Percentiles rank a stretch among this genome's conserved stretches.
phyloP scores from a whole-genome alignment of 495 filamentous ascomycete species.

The Talaromyces proteolyticus region DNA sequence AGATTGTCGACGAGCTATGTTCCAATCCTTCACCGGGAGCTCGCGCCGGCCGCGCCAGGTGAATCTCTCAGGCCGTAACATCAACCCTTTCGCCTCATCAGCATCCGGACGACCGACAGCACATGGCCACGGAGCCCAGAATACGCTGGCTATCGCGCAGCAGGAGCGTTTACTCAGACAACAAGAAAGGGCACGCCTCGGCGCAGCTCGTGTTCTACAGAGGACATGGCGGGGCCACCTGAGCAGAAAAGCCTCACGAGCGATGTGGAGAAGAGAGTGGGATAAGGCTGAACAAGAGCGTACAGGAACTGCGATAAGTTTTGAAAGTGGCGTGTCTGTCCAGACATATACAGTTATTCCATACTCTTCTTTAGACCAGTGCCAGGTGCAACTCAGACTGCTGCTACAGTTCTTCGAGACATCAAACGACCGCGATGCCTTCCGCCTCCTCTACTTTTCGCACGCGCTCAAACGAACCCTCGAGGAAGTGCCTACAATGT shows the following conservation, averaged over 20 bases:
- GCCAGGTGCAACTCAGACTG: constrained; percentile 39
- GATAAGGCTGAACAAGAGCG: constrained; percentile 43
- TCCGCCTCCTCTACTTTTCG: constrained; percentile 39
- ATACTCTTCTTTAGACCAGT: constrained; percentile 45
- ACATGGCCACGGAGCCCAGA: constrained; percentile 55
- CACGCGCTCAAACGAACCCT: constrained; percentile 35
- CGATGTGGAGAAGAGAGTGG: constrained; percentile 59
- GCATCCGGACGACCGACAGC: constrained; percentile 29
- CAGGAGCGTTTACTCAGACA: constrained; percentile 76
- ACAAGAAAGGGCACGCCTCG: constrained; percentile 71
- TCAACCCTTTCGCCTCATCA: constrained; percentile 64
- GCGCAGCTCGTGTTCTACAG: constrained; percentile 71
- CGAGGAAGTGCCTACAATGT: constrained; percentile 28
- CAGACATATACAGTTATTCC: constrained; percentile 10
- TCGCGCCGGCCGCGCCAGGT: constrained; percentile 83
- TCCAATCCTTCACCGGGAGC: constrained; percentile 82
- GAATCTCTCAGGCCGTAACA: constrained; percentile 83
- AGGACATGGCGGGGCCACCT: constrained; percentile 77
- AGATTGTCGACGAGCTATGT: constrained; percentile 51
- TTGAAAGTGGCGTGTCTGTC: not conserved
- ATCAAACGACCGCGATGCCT: constrained; percentile 27
- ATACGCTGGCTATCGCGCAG: constrained; percentile 77
- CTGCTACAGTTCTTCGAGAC: constrained; percentile 45
- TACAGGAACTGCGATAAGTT: constrained; percentile 13
- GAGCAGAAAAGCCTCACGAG: constrained; percentile 51